A percentile compares a stretch with the other conserved stretches of the same genome.
phyloP scores from a whole-genome alignment of 1,139 yeast genomes.

The Scheffersomyces lignicola region DNA sequence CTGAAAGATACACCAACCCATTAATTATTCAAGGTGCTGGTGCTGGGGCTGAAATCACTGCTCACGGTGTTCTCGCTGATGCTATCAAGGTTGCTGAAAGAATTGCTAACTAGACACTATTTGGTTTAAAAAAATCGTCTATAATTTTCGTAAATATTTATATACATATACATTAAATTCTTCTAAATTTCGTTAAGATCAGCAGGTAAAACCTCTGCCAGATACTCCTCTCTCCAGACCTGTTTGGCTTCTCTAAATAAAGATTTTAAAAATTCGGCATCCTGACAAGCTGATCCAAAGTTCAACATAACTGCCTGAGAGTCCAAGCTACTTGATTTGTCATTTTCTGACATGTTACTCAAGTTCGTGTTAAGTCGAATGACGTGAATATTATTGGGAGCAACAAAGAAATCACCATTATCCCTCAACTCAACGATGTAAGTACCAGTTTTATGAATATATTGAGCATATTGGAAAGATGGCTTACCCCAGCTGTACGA shows the following conservation, averaged over 20 bases:
- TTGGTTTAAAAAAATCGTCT: background rate
- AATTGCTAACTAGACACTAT: conserved; percentile 41
- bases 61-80: conserved; percentile 96
- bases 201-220: conserved; percentile 3
- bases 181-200: conserved; percentile 1
- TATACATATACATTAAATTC: conserved; percentile 1
- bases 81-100: conserved; percentile 89
- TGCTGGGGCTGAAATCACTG: conserved; percentile 98
- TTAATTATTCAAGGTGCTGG: conserved; percentile 98
- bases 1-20: conserved; percentile 90
- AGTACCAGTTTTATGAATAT: conserved; percentile 84
- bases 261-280: conserved; percentile 43
- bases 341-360: conserved; percentile 24
- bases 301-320: conserved; percentile 73
- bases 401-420: conserved; percentile 76
- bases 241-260: conserved; percentile 61
- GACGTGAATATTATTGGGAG: conserved; percentile 77
- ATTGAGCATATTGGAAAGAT: conserved; percentile 79
- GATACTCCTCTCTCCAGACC: conserved; percentile 40
- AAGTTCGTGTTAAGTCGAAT: conserved; percentile 53
- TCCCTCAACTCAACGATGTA: conserved; percentile 86
- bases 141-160: conserved; percentile 5
- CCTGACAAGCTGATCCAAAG: conserved; percentile 63
- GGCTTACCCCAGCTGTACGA: conserved; percentile 93
- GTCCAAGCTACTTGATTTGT: conserved; percentile 44